Evolutionary conservation across 2,329 filamentous ascomycete genomes (phyloP).

Genomic region (Scedosporium minutisporum): DNA sequence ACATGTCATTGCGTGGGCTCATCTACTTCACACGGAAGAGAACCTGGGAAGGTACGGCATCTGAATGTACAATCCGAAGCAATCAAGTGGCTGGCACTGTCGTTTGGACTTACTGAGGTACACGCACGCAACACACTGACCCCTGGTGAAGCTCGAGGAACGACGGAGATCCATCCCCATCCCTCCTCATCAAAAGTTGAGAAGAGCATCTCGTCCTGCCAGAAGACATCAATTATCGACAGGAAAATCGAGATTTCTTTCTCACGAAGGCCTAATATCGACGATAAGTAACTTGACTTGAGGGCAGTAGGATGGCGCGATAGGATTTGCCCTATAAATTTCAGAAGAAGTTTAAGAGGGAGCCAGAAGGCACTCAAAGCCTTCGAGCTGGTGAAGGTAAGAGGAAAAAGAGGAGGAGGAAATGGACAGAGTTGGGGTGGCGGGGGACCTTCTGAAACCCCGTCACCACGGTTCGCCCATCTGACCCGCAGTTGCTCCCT

Average conservation of each 20-base stretch:
- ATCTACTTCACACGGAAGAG: neutral
- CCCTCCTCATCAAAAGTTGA: too few species aligned
- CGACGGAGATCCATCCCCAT: too few species aligned
- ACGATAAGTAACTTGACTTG: too few species aligned
- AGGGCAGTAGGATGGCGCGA: too few species aligned
- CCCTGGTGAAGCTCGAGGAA: too few species aligned
- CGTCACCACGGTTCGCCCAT: neutral
- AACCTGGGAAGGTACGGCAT: neutral
- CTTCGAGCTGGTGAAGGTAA: too few species aligned
- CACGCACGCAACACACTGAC: neutral
- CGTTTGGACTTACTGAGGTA: neutral
- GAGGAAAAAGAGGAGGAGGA: neutral
- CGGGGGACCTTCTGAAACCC: slow-evolving; percentile 1
- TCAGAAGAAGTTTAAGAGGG: too few species aligned
- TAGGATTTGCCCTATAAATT: too few species aligned
- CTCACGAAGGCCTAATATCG: too few species aligned
- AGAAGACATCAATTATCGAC: too few species aligned
- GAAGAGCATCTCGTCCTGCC: too few species aligned
- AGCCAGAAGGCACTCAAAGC: neutral
- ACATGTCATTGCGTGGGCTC: neutral
- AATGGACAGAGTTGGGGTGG: neutral
- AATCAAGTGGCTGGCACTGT: neutral
- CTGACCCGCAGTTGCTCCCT: neutral
- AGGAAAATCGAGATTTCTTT: too few species aligned
- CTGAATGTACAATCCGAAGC: neutral